Evolutionary conservation across 164 flowering plant genomes (phyloP), one percentile per base, ranked within the genome.

Genomic region (Tetrastigma voinierianum): DNA sequence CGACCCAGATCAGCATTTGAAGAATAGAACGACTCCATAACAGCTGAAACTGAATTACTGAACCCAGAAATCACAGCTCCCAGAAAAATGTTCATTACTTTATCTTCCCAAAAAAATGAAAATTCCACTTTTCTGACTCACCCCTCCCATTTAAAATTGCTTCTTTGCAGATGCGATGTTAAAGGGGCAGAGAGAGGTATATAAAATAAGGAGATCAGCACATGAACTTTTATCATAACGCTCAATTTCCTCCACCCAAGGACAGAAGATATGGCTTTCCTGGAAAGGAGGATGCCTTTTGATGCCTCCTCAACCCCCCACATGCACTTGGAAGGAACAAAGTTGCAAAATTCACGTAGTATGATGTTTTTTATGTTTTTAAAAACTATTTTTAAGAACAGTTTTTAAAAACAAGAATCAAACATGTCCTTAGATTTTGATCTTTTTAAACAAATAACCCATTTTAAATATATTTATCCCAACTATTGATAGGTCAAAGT

Each of bases 11-110:
- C 82, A 71, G 69, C 83, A 73, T 57, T 73, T 60, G 74, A 61
- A 67, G 60, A 45, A 68, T 60, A 49, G 49, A 80, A 59, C n/a
- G n/a, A n/a, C 51, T 70, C 87, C 86, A 79, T 78, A 25, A 69
- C 45, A 43, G 64, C 72, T 54, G 54, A 70, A 57, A 45, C 74
- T 58, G 45, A 69, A 72, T 44, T 72, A 45, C 15, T 46, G 57
- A 57, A 40, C 76, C 64, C 68, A 46, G 49, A 66, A 59, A 58
- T 51, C 77, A 69, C 73, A 61, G 44, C 64, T 57, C 59, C 13
- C 19, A 71, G 2, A 1, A 5, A 1, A 3, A n/a, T 59, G 65
- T 55, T 4, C 21, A 52, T 55, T 65, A 21, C 51, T 70, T 70
- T 75, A 64, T 69, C 68, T 24, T 64, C 67, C 68, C 64, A 64